These are phyloP conservation scores for Logfia minima DNA, from an alignment of 129 eudicot genomes.

Conservation along the genomic window DNA sequence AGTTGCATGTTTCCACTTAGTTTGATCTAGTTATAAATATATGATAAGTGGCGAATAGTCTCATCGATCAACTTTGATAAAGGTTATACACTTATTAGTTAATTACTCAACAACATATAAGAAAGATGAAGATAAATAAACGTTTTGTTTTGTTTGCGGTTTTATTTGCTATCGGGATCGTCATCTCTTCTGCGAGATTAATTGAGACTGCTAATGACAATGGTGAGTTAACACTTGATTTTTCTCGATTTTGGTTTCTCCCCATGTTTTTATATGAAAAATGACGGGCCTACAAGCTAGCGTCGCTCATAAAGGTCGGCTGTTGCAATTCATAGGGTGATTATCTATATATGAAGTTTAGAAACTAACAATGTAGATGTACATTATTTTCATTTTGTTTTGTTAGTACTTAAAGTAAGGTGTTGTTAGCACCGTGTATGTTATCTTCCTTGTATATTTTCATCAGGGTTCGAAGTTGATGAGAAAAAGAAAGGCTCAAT, in stretches of 20 bases:
- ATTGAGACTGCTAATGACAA: slow-evolving; percentile 23
- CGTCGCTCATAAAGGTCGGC: no score
- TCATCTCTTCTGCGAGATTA: slow-evolving; percentile 37
- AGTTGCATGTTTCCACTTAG: background rate
- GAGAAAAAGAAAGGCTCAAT: slow-evolving; percentile 24
- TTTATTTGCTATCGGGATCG: slow-evolving; percentile 31
- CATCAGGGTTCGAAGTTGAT: slow-evolving; percentile 12
- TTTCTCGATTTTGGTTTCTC: background rate
- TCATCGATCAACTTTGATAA: slow-evolving; percentile 8
- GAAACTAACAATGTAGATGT: no score
- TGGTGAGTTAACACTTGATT: slow-evolving; percentile 17
- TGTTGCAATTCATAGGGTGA: no score
- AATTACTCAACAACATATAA: background rate
- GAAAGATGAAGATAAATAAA: slow-evolving; percentile 29
- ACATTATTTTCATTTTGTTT: no score
- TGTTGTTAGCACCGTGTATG: no score
- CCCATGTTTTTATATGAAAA: no score
- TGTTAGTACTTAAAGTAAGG: no score
- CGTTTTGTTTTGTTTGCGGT: slow-evolving; percentile 34
- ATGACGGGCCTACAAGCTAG: no score
- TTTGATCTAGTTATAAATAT: slow-evolving; percentile 16
- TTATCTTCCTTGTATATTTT: background rate
- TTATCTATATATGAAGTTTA: no score
- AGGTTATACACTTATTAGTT: background rate
- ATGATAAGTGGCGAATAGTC: background rate